Base-by-base conservation (phyloP, 805 yeast genomes). In the Candida nitratophila region DNA sequence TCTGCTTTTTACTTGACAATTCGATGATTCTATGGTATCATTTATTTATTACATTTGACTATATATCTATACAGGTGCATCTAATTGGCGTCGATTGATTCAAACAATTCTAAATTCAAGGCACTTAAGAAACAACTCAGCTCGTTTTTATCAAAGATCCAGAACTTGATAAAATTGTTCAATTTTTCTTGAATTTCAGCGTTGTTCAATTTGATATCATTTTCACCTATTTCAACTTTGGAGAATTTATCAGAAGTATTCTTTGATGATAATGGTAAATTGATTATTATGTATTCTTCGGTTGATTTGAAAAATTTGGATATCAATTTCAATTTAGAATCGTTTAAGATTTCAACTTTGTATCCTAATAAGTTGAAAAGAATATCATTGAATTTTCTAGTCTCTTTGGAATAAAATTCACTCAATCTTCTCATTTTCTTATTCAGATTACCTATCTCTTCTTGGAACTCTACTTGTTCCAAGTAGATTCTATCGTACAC, bases 121-220 rank as follows among this genome's bases (percentile, higher is more conserved):
- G 90, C 87, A 46, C 90, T 81, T 44, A 88, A 64, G 50, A 88
- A 83, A 50, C 95, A 83, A 0, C 93, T 85, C 15, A 86, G 76
- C 51, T 85, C 87, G 26, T 73, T 74, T 50, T 79, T 76, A 36
- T 83, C 83, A 36, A 70, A 68, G 2, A 85, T 76, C 89, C 93
- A 86, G 46, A 75, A 74, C 10, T 72, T 63, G 15, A 84, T 71
- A 46, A 86, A 67, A 39, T 76, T 73, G 47, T 76, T 75, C 6
- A 47, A 47, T 69, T 68, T 27, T 64, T 31, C 10, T 45, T 46
- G 46, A 65, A 26, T 37, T 16, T 17, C 33, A 3, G 68, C 52
- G 69, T 68, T 34, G 63, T n/a, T 17, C 10, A 32, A 11, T 21
- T 32, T 37, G 24, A 34, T 17, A 20, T 34, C 24, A 34, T 12